Percentiles rank a stretch among this genome's conserved stretches.
Conservation (phyloP, 768 basidiomycete species). For the Amanita subjunquillea region DNA sequence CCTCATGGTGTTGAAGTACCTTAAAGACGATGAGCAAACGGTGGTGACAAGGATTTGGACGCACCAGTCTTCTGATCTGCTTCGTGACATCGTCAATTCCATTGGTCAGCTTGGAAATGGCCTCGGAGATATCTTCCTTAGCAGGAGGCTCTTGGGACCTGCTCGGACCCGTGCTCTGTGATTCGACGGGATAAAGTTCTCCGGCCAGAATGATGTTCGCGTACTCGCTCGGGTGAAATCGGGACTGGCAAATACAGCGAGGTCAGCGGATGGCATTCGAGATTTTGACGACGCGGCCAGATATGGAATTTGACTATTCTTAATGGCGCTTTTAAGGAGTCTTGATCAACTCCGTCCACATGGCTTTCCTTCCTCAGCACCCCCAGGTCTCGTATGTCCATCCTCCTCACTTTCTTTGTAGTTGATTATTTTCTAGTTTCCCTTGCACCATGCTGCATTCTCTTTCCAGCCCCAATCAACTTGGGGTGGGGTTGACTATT, state of each 20-base stretch:
- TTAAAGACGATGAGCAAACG: constrained; percentile 17
- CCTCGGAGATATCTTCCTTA: constrained; percentile 83
- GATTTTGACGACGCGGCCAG: neutral
- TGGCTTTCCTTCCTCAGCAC: neutral
- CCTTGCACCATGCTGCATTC: neutral
- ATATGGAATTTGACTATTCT: neutral
- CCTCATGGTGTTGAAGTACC: constrained; percentile 79
- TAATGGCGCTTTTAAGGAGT: neutral
- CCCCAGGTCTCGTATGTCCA: neutral
- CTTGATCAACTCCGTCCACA: neutral
- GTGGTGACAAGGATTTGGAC: constrained; percentile 15
- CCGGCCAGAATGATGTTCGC: constrained; percentile 86
- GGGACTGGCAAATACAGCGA: constrained; percentile 60
- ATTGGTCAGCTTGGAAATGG: constrained; percentile 78
- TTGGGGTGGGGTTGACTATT: constrained; percentile 29
- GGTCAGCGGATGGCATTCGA: constrained; percentile 34
- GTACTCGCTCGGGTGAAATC: constrained; percentile 81
- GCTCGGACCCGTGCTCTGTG: constrained; percentile 18
- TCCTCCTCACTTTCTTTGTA: neutral
- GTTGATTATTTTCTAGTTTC: neutral
- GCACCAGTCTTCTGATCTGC: constrained; percentile 78
- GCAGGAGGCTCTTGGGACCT: constrained; percentile 41
- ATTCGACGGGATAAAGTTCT: constrained; percentile 50
- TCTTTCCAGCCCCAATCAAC: constrained; percentile 6
- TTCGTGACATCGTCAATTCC: constrained; percentile 89